A percentile compares a stretch with the other conserved stretches of the same genome.
phyloP scores from a whole-genome alignment of 2,329 filamentous ascomycete genomes.

The Daldinia sp. region DNA sequence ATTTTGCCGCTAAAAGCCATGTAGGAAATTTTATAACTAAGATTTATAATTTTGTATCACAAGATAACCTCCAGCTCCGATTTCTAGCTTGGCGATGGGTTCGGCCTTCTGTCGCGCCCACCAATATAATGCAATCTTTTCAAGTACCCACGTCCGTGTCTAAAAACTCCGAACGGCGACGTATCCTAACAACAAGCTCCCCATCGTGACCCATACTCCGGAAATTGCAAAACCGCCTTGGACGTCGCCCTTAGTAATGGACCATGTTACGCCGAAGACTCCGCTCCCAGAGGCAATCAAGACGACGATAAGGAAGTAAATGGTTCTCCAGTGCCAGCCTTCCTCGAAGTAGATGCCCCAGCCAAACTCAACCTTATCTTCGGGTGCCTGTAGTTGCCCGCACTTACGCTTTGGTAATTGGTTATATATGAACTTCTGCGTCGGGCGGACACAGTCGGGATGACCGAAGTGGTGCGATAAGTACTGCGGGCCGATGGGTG shows the following conservation, averaged over 20 bases:
- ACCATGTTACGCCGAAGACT: neutral
- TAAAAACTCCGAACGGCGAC: neutral
- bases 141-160: too few species aligned
- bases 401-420: neutral
- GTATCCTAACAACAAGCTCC: neutral
- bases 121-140: too few species aligned
- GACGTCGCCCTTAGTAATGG: neutral
- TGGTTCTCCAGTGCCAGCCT: neutral
- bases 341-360: conserved; percentile 7
- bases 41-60: too few species aligned
- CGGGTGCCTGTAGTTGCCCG: neutral
- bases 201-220: neutral
- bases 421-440: conserved; percentile 2
- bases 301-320: neutral
- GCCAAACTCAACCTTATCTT: neutral
- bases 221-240: conserved; percentile 3
- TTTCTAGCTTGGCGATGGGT: too few species aligned
- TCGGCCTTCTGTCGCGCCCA: too few species aligned
- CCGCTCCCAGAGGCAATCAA: neutral
- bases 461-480: neutral
- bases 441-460: neutral
- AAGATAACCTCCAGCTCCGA: too few species aligned
- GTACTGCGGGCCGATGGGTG: neutral
- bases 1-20: too few species aligned
- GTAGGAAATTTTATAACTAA: too few species aligned